Conservation (phyloP, 2,329 filamentous ascomycete genomes). For the Ophioceras dolichostomum region DNA sequence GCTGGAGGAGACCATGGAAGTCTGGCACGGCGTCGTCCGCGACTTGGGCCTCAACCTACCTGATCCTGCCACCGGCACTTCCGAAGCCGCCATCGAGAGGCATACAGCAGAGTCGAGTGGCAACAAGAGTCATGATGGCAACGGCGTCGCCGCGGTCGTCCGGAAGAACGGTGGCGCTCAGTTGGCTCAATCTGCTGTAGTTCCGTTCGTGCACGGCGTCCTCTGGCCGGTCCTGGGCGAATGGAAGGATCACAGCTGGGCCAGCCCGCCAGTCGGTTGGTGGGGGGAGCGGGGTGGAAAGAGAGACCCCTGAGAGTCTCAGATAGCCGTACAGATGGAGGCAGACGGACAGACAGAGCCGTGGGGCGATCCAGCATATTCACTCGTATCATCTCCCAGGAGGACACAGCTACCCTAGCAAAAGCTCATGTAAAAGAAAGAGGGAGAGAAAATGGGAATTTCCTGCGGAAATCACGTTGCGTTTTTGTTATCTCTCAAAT, state of each 20-base stretch:
- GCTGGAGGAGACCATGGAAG: constrained; percentile 47
- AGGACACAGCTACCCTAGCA: too few relatives aligned
- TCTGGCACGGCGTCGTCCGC: constrained; percentile 38
- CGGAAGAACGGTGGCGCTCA: neutral
- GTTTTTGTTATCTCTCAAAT: too few relatives aligned
- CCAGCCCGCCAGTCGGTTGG: constrained; percentile 10
- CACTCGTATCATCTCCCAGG: too few relatives aligned
- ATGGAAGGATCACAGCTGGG: constrained; percentile 49
- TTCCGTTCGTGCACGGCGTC: constrained; percentile 20
- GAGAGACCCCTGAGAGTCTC: too few relatives aligned
- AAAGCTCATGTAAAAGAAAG: too few relatives aligned
- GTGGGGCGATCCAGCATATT: too few relatives aligned
- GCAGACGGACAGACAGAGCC: too few relatives aligned
- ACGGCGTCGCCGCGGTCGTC: neutral
- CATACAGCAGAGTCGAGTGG: too few relatives aligned
- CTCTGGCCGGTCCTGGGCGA: constrained; percentile 46
- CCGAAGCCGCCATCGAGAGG: neutral
- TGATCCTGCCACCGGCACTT: neutral
- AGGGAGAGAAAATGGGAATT: too few relatives aligned
- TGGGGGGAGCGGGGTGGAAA: too few relatives aligned
- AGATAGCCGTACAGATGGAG: too few relatives aligned
- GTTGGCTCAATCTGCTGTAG: neutral
- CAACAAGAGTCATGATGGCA: constrained; percentile 13
- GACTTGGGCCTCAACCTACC: neutral
- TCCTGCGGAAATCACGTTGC: too few relatives aligned